These are phyloP conservation scores for Aspergillus sp. DNA, from an alignment of 2,329 filamentous ascomycete genomes.

Conservation along the genomic window DNA sequence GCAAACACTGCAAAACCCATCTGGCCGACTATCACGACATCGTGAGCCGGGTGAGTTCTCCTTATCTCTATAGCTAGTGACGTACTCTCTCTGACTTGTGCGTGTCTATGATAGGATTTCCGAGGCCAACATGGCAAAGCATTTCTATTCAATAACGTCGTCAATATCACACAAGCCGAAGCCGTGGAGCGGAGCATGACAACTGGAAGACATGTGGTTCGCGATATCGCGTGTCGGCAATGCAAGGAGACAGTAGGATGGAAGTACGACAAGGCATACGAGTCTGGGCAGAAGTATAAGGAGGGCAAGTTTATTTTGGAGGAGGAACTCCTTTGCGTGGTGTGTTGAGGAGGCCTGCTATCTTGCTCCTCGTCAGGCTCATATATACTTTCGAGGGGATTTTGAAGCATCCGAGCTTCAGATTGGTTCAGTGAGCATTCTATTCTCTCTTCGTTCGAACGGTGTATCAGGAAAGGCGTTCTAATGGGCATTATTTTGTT, in stretches of 20 bases:
- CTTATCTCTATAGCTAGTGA: neutral
- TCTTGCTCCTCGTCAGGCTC: conserved; percentile 2
- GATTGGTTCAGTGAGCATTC: conserved; percentile 14
- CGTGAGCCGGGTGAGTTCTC: conserved; percentile 69
- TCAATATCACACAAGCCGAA: conserved; percentile 76
- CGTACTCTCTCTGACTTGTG: conserved; percentile 4
- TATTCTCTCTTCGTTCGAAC: neutral
- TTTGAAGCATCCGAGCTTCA: conserved; percentile 1
- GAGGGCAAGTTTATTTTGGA: conserved; percentile 97
- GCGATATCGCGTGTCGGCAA: conserved; percentile 85
- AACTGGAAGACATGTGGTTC: conserved; percentile 86
- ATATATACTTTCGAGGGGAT: neutral
- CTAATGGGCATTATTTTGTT: conserved; percentile 3
- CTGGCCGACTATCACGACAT: conserved; percentile 94
- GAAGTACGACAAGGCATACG: conserved; percentile 98
- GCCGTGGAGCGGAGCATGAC: conserved; percentile 97
- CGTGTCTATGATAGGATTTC: conserved; percentile 64
- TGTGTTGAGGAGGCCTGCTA: conserved; percentile 44
- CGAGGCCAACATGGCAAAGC: conserved; percentile 97
- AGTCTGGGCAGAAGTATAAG: conserved; percentile 91
- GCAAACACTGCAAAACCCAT: conserved; percentile 92
- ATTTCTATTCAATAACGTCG: conserved; percentile 89
- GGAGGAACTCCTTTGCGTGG: conserved; percentile 77
- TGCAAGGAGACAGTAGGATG: conserved; percentile 92
- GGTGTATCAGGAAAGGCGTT: conserved; percentile 16